These are phyloP conservation scores for Ophiostoma novo-ulmi DNA, from an alignment of 2,329 filamentous ascomycete species.

Conservation along the genomic window DNA sequence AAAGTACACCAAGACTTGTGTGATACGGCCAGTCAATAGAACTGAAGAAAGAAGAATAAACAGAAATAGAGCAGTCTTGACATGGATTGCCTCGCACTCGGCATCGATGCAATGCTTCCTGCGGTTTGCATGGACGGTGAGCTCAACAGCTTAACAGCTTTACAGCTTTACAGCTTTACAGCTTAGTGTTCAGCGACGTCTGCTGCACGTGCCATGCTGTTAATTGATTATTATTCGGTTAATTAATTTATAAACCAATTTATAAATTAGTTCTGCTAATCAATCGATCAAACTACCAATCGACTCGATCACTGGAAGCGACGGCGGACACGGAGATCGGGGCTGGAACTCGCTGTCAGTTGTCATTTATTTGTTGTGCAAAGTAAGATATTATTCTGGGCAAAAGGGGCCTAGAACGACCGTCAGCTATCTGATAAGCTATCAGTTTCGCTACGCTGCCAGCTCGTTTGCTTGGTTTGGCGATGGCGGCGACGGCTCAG, in stretches of 20 bases:
- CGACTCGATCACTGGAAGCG: slow-evolving; percentile 9
- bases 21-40: background rate
- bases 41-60: background rate
- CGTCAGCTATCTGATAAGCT: background rate
- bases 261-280: background rate
- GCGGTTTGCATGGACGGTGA: background rate
- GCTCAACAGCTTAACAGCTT: no score
- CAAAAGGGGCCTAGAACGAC: background rate
- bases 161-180: background rate
- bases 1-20: background rate
- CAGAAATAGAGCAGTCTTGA: background rate
- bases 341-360: background rate
- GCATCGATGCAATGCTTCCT: background rate
- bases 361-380: background rate
- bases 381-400: background rate
- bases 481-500: background rate
- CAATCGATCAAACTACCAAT: background rate
- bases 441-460: background rate
- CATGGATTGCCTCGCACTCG: background rate
- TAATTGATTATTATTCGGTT: background rate
- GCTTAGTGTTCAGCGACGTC: background rate
- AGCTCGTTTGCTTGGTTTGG: no score
- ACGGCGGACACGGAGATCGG: background rate
- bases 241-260: background rate
- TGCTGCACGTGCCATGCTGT: background rate